Evolutionary conservation across 1,139 yeast species (phyloP).

Genomic region (Kodamaea suecica): DNA sequence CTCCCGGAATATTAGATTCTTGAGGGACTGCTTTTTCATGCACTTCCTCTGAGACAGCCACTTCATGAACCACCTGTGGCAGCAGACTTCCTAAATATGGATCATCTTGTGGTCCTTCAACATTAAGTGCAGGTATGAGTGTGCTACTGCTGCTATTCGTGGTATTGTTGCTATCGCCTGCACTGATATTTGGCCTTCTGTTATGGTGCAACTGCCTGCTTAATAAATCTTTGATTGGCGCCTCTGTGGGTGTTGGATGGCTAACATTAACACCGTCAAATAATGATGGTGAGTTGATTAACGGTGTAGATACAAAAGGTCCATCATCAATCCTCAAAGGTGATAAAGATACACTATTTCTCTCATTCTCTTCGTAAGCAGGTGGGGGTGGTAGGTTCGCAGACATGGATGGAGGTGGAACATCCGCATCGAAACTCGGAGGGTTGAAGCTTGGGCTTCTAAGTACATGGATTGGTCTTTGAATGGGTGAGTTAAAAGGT

Average conservation of each 20-base stretch:
- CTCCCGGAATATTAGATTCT: background rate
- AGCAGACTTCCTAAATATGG: too few species aligned
- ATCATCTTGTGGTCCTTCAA: background rate
- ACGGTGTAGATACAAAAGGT: conserved; percentile 5
- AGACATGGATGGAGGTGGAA: conserved; percentile 26
- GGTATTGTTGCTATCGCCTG: conserved; percentile 1
- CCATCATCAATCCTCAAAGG: conserved; percentile 30
- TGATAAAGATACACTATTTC: conserved; percentile 21
- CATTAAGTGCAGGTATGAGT: background rate
- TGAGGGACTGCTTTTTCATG: too few species aligned
- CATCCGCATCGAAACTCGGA: conserved; percentile 40
- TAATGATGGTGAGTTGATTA: conserved; percentile 2
- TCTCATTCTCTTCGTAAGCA: conserved; percentile 34
- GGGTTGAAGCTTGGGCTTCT: conserved; percentile 41
- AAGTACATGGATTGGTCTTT: conserved; percentile 35
- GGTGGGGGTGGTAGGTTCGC: conserved; percentile 25
- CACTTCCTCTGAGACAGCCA: too few species aligned
- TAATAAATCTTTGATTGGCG: conserved; percentile 16
- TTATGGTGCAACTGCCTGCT: conserved; percentile 8
- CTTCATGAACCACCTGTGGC: too few species aligned
- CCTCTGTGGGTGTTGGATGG: conserved; percentile 12
- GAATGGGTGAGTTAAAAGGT: conserved; percentile 30
- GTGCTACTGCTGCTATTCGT: conserved; percentile 1
- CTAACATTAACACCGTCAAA: conserved; percentile 7
- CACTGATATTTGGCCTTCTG: conserved; percentile 1